These are phyloP conservation scores for Amanita rubescens DNA, from an alignment of 768 basidiomycete genomes.

Conservation along the genomic window DNA sequence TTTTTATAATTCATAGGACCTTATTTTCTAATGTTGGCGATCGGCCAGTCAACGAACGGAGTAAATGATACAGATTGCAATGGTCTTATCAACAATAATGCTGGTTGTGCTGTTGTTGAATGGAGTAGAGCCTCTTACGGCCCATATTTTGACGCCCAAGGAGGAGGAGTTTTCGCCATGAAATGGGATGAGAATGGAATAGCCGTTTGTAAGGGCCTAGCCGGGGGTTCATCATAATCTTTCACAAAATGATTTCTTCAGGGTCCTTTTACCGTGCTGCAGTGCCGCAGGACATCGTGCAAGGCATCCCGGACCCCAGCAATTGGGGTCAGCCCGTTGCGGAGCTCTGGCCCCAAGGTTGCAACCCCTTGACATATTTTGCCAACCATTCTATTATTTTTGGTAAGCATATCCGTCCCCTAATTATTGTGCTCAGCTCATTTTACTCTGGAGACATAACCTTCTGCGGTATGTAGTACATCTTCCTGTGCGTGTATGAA, in stretches of 20 bases:
- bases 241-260: slow-evolving; percentile 19
- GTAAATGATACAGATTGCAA: slow-evolving; percentile 48
- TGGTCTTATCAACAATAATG: slow-evolving; percentile 44
- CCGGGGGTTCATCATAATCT: background rate
- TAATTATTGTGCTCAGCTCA: slow-evolving; percentile 11
- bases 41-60: slow-evolving; percentile 36
- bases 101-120: slow-evolving; percentile 74
- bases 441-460: slow-evolving; percentile 55
- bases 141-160: slow-evolving; percentile 67
- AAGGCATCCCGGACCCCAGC: slow-evolving; percentile 56
- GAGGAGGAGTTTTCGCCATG: slow-evolving; percentile 85
- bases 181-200: slow-evolving; percentile 80
- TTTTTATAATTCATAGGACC: background rate
- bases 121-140: slow-evolving; percentile 83
- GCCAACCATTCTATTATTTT: slow-evolving; percentile 68
- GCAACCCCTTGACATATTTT: slow-evolving; percentile 55
- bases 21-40: background rate
- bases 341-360: slow-evolving; percentile 41
- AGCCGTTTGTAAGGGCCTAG: slow-evolving; percentile 51
- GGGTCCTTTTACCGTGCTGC: slow-evolving; percentile 82
- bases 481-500: background rate
- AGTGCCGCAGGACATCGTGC: slow-evolving; percentile 57
- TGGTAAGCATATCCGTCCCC: slow-evolving; percentile 39
- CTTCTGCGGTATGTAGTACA: slow-evolving; percentile 60
- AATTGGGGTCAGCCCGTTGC: slow-evolving; percentile 68